Conservation (phyloP, 2,329 filamentous ascomycete species). For the Juglanconis oblonga region DNA sequence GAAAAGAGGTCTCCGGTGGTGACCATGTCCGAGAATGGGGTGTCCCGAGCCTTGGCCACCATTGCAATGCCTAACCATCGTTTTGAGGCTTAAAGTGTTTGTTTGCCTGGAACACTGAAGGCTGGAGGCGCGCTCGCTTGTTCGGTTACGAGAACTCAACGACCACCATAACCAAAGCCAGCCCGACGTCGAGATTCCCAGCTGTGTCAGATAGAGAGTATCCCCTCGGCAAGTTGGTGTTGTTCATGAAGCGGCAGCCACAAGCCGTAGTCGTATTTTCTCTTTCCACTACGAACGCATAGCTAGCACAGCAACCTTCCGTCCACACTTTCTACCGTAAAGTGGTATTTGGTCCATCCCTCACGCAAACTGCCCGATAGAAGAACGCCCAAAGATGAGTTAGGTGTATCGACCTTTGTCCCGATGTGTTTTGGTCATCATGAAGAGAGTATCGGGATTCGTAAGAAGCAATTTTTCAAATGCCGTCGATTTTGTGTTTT, state of each 20-base stretch:
- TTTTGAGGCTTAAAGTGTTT: too few relatives aligned
- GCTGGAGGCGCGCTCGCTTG: too few relatives aligned
- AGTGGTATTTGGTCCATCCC: slow-evolving; percentile 11
- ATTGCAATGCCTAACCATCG: too few relatives aligned
- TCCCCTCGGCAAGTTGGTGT: background rate
- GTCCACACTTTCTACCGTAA: slow-evolving; percentile 9
- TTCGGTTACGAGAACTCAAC: too few relatives aligned
- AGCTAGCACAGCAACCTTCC: slow-evolving; percentile 20
- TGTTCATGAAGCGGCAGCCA: slow-evolving; percentile 13
- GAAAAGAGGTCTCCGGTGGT: too few relatives aligned
- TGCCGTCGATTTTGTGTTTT: slow-evolving; percentile 19
- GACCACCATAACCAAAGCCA: too few relatives aligned
- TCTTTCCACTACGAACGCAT: slow-evolving; percentile 16
- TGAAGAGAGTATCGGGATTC: slow-evolving; percentile 18
- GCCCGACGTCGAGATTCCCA: too few relatives aligned
- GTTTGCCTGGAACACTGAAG: too few relatives aligned
- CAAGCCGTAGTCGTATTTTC: slow-evolving; percentile 17
- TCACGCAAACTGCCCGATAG: slow-evolving; percentile 17
- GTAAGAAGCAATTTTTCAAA: slow-evolving; percentile 21
- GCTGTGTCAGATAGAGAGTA: too few relatives aligned
- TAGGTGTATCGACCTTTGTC: slow-evolving; percentile 17
- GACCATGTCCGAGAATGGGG: too few relatives aligned
- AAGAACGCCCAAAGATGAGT: slow-evolving; percentile 19
- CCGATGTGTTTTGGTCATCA: slow-evolving; percentile 15
- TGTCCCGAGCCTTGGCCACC: too few relatives aligned